Conservation (phyloP, 208 protist species). For the Herpetomonas samuelpessoai region DNA sequence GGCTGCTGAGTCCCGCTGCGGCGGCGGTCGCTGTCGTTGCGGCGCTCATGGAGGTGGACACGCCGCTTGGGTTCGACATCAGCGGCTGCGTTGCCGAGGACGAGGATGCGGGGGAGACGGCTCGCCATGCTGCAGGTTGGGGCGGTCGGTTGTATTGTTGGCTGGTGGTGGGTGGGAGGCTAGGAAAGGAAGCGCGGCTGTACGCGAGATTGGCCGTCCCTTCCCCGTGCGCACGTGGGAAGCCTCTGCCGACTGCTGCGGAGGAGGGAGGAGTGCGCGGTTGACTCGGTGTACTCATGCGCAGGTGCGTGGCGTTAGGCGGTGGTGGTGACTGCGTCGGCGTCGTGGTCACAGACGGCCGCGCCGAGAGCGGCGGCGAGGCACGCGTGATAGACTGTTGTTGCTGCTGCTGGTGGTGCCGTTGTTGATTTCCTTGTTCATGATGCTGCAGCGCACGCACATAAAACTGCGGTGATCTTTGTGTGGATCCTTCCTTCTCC, state of each 20-base stretch:
- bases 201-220: no score
- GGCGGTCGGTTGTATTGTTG: no score
- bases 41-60: neutral
- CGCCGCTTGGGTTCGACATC: no score
- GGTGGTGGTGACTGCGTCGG: neutral
- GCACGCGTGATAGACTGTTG: neutral
- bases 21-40: neutral
- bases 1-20: neutral
- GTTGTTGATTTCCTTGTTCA: neutral
- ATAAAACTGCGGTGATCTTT: no score
- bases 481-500: no score
- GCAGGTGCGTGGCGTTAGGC: neutral
- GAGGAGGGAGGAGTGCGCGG: neutral
- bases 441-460: no score
- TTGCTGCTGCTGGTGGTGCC: conserved; percentile 2
- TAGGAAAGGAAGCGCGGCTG: no score
- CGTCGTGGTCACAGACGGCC: neutral
- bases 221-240: no score
- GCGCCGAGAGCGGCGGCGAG: neutral
- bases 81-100: no score
- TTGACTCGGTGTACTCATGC: neutral
- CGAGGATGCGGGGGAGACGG: conserved; percentile 1
- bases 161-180: no score
- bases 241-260: no score
- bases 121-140: no score